Conservation (phyloP, 345 rosid genomes). For the rapeseed (Brassica napus) region Da-Ae NC_063447.1:38124001-38124500, state of each 20-base stretch:
- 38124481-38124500: neutral
- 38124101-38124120: neutral
- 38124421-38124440: neutral
- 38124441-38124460: neutral
- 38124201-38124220: neutral
- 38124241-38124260: neutral
- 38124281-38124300: neutral
- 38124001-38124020: too few species aligned
- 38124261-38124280: neutral
- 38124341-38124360: neutral
- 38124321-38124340: neutral
- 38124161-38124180: neutral
- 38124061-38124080: neutral
- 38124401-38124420: neutral
- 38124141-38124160: neutral
- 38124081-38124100: neutral
- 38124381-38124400: neutral
- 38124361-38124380: neutral
- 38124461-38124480: neutral
- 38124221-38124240: neutral
- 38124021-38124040: neutral
- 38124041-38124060: neutral
- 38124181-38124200: neutral
- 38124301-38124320: neutral
- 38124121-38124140: constrained; percentile 3